A percentile compares a stretch with the other conserved stretches of the same genome.
Evolutionary conservation across 1,139 yeast genomes (phyloP).

Genomic region (Yamadazyma spencermartinsiae): DNA sequence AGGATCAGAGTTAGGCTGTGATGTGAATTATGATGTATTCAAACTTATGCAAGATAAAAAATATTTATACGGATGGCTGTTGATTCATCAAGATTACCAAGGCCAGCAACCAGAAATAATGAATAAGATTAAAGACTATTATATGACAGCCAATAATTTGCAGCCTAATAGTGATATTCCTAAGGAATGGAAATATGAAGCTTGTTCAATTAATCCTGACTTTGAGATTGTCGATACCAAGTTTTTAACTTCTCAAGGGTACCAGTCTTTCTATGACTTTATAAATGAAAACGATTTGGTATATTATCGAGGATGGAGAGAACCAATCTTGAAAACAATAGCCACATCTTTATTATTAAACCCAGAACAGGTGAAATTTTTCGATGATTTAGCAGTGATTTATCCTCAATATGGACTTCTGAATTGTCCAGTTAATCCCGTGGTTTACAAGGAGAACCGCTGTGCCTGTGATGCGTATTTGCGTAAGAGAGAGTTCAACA

Average conservation of each 20-base stretch:
- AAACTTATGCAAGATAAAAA: constrained; percentile 51
- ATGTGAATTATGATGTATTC: constrained; percentile 60
- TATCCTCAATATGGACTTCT: constrained; percentile 11
- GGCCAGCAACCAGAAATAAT: constrained; percentile 15
- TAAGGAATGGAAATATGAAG: constrained; percentile 8
- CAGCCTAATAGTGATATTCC: constrained; percentile 4
- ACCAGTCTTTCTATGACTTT: constrained; percentile 14
- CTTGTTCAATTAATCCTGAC: constrained; percentile 18
- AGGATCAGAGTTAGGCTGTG: constrained; percentile 54
- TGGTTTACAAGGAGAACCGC: constrained; percentile 11
- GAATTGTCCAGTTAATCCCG: constrained; percentile 19
- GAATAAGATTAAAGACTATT: constrained; percentile 11
- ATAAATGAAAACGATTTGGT: constrained; percentile 16
- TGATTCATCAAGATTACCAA: constrained; percentile 15
- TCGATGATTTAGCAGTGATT: constrained; percentile 18
- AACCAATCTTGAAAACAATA: constrained; percentile 18
- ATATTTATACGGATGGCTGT: constrained; percentile 51
- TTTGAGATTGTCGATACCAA: constrained; percentile 19
- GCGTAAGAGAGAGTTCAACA: constrained; percentile 1
- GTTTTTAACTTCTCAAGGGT: constrained; percentile 15
- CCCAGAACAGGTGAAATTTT: constrained; percentile 14
- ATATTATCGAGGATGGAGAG: constrained; percentile 21
- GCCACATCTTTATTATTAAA: constrained; percentile 18
- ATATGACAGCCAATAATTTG: constrained; percentile 12
- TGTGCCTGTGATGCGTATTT: constrained; percentile 17